phyloP scores from a whole-genome alignment of 2,329 filamentous ascomycete species.

The Curvularia eragrostidis region DNA sequence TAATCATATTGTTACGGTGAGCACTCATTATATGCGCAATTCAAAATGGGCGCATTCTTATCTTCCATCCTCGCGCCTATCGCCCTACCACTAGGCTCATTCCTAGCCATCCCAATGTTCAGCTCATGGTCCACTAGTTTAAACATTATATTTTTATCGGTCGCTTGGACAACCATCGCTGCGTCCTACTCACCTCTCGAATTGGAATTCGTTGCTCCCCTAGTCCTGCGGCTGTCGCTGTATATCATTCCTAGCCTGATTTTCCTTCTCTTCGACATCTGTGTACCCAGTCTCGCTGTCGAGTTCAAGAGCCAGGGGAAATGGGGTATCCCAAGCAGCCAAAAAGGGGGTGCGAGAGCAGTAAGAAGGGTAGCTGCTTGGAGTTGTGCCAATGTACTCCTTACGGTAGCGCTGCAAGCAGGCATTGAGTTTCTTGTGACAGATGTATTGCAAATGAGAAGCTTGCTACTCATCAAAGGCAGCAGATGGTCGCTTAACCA shows the following conservation, averaged over 20 bases:
- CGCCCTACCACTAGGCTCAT: slow-evolving; percentile 57
- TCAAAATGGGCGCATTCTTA: slow-evolving; percentile 38
- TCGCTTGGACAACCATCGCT: slow-evolving; percentile 87
- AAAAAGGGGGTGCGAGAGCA: slow-evolving; percentile 50
- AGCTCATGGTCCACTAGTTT: slow-evolving; percentile 80
- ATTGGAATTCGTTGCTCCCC: slow-evolving; percentile 75
- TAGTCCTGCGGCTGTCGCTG: slow-evolving; percentile 71
- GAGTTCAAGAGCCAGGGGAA: slow-evolving; percentile 72
- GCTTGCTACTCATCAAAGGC: slow-evolving; percentile 64
- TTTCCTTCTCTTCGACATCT: slow-evolving; percentile 75
- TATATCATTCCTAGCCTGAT: slow-evolving; percentile 75
- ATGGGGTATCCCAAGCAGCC: slow-evolving; percentile 54
- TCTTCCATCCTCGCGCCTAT: slow-evolving; percentile 41
- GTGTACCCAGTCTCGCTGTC: slow-evolving; percentile 71
- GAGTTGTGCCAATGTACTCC: slow-evolving; percentile 62
- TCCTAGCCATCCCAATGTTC: slow-evolving; percentile 75
- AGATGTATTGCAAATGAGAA: slow-evolving; percentile 59
- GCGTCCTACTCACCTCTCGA: slow-evolving; percentile 76
- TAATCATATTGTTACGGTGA: not conserved
- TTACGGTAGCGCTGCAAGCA: slow-evolving; percentile 63
- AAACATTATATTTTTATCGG: slow-evolving; percentile 87
- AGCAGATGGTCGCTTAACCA: slow-evolving; percentile 66
- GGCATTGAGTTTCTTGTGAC: slow-evolving; percentile 63
- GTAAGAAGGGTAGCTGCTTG: slow-evolving; percentile 61
- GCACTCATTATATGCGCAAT: not conserved